A percentile compares a stretch with the other conserved stretches of the same genome.
Conservation (phyloP, 352 stramenopile species). For the Globisporangium lucens region DNA sequence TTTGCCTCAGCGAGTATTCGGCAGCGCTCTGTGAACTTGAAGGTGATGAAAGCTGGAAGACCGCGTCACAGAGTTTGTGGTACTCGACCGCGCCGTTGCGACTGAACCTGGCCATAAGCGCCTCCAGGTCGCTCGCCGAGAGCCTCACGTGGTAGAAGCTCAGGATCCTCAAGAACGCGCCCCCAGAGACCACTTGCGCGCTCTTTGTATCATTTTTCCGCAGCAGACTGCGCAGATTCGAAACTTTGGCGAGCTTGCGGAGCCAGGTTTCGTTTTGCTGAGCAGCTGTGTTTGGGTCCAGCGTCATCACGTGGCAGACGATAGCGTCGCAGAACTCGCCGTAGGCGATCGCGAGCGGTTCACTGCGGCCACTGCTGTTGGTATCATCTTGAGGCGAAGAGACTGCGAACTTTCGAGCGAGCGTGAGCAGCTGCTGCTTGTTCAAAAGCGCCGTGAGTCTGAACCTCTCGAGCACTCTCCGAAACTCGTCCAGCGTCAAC, state of each 20-base stretch:
- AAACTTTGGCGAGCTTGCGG: conserved; percentile 32
- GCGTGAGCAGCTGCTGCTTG: conserved; percentile 61
- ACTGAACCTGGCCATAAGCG: conserved; percentile 26
- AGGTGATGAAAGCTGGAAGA: conserved; percentile 29
- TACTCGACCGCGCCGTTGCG: conserved; percentile 32
- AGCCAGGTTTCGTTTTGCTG: conserved; percentile 12
- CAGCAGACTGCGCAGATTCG: conserved; percentile 21
- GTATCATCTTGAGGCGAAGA: not conserved
- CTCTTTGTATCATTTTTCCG: conserved; percentile 5
- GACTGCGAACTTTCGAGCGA: conserved; percentile 42
- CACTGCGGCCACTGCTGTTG: conserved; percentile 6
- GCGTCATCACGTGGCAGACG: not conserved
- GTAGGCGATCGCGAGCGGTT: conserved; percentile 29
- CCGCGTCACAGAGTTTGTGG: conserved; percentile 34
- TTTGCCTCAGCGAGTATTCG: conserved; percentile 1
- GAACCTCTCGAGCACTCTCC: conserved; percentile 23
- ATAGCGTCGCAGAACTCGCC: conserved; percentile 68
- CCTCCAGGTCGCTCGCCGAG: conserved; percentile 30
- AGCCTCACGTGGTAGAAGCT: conserved; percentile 26
- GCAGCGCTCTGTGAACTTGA: not conserved
- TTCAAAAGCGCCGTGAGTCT: conserved; percentile 34
- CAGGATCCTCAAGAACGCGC: conserved; percentile 26
- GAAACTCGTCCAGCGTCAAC: conserved; percentile 26
- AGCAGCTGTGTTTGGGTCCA: not conserved
- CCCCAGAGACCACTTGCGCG: conserved; percentile 17